Evolutionary conservation across 257 asterid species (phyloP), one percentile per base, ranked within the genome.

Genomic region (Perilla frutescens): DNA sequence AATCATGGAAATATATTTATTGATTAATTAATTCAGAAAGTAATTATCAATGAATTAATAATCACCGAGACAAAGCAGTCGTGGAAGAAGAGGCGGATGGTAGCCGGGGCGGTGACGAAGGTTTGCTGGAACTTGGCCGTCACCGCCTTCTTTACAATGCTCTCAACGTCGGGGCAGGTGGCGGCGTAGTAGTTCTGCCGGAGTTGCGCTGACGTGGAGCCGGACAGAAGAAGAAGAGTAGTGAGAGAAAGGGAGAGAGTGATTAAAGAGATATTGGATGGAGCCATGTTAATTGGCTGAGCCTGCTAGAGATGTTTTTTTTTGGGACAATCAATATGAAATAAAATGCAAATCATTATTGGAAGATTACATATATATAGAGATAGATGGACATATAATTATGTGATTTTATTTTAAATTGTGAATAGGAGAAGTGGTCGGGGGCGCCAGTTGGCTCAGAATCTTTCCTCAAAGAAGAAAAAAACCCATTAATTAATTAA

Each of bases 31-130:
- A 50, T 4, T 20, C 26, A 20, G 26, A 20, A 20, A 20, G 26
- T 20, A 20, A 20, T 20, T 20, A 20, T 20, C 26, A 20, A 20
- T 20, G 26, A 20, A 20, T 20, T 20, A 20, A 20, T 20, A 20
- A 20, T 20, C 26, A 90, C 97, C 76, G 79, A 71, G 48, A 92
- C 93, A 4, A 90, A 82, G 78, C 96, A 90, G 31, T 92, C 98
- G 4, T 92, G 98, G 88, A 92, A 90, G 86, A 80, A 90, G 72
- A 92, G 88, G 74, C 97, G 97, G 65, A 92, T 80, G 5, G 70
- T 55, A 0, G 90, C 93, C 1, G 96, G 96, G 15, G 82, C 89
- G 0, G 98, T 92, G 3, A 84, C 84, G 72, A 88, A 86, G 0
- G 98, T 92, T 51, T 90, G 96, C 2, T 45, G 36, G 75, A 92